Conservation (phyloP, 1,139 yeast species). For the Blastobotrys ciferrii region DNA sequence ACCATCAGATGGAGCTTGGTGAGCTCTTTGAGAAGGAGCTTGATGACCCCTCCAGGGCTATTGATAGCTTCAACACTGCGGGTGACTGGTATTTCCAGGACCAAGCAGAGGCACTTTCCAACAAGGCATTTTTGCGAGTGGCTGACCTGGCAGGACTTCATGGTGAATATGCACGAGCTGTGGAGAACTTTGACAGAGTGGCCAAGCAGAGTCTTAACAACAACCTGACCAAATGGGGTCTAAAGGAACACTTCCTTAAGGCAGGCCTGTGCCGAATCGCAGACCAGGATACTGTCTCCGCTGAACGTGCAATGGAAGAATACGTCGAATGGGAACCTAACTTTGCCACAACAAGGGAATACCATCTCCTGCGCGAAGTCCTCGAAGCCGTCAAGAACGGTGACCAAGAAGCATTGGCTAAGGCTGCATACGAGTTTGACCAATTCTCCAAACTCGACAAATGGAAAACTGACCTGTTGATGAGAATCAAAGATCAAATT, state of each 20-base stretch:
- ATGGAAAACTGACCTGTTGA: slow-evolving; percentile 83
- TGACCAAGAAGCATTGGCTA: slow-evolving; percentile 73
- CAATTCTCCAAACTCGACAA: slow-evolving; percentile 87
- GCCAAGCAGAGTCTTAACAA: slow-evolving; percentile 75
- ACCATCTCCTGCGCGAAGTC: slow-evolving; percentile 57
- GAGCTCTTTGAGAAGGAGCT: slow-evolving; percentile 76
- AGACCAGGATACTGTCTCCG: slow-evolving; percentile 77
- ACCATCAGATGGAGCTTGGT: slow-evolving; percentile 87
- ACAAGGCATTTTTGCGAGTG: slow-evolving; percentile 82
- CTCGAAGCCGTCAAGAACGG: slow-evolving; percentile 74
- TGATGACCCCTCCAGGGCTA: slow-evolving; percentile 65
- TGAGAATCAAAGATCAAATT: slow-evolving; percentile 75
- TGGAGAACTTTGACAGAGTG: slow-evolving; percentile 70
- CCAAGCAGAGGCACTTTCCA: slow-evolving; percentile 88
- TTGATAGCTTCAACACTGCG: slow-evolving; percentile 81
- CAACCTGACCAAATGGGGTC: slow-evolving; percentile 80
- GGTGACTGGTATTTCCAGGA: slow-evolving; percentile 96
- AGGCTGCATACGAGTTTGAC: slow-evolving; percentile 77
- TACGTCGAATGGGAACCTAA: slow-evolving; percentile 72
- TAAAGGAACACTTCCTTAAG: slow-evolving; percentile 88
- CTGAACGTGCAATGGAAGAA: slow-evolving; percentile 65
- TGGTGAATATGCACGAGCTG: slow-evolving; percentile 70
- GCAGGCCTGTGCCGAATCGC: slow-evolving; percentile 81
- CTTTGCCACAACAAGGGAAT: slow-evolving; percentile 78
- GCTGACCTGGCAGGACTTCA: slow-evolving; percentile 85